Percentiles rank a stretch among this genome's conserved stretches.
phyloP scores from a whole-genome alignment of 495 filamentous ascomycete genomes.

The Parmelia sp. region DNA sequence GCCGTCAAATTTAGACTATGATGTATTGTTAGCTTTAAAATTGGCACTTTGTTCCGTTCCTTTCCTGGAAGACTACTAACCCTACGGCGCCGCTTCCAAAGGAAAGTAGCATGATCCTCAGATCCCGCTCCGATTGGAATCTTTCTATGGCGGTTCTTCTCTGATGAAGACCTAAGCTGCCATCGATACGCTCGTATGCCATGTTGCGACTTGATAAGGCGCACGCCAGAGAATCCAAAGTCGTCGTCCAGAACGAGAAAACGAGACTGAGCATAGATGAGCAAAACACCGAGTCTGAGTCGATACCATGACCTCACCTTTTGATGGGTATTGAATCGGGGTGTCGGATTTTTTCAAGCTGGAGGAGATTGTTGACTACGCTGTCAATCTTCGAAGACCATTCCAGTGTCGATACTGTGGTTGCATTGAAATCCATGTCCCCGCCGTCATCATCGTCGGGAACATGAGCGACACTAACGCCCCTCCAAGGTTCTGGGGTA shows the following conservation, averaged over 20 bases:
- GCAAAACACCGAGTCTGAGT: not conserved
- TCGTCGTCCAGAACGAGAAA: slow-evolving; percentile 23
- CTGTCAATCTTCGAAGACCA: slow-evolving; percentile 8
- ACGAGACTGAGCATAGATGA: slow-evolving; percentile 12
- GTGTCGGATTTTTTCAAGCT: not conserved
- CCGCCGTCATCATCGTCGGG: not conserved
- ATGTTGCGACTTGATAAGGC: not conserved
- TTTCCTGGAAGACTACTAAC: not conserved
- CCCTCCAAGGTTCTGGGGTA: not conserved
- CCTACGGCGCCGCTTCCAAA: slow-evolving; percentile 27
- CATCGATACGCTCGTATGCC: slow-evolving; percentile 18
- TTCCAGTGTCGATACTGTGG: not conserved
- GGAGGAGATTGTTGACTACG: slow-evolving; percentile 5
- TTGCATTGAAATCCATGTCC: not conserved
- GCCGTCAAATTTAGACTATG: slow-evolving; percentile 27
- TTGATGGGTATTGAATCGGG: slow-evolving; percentile 1
- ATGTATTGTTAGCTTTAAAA: not conserved
- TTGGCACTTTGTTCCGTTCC: not conserved
- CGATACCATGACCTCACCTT: slow-evolving; percentile 5
- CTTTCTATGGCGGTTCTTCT: slow-evolving; percentile 5
- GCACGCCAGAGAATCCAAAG: slow-evolving; percentile 12
- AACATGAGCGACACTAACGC: not conserved
- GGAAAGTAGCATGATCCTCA: slow-evolving; percentile 25
- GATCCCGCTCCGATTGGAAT: slow-evolving; percentile 20
- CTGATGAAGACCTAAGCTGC: slow-evolving; percentile 4